Conservation (phyloP, 306 rosid genomes). For the Neltuma alba region DNA sequence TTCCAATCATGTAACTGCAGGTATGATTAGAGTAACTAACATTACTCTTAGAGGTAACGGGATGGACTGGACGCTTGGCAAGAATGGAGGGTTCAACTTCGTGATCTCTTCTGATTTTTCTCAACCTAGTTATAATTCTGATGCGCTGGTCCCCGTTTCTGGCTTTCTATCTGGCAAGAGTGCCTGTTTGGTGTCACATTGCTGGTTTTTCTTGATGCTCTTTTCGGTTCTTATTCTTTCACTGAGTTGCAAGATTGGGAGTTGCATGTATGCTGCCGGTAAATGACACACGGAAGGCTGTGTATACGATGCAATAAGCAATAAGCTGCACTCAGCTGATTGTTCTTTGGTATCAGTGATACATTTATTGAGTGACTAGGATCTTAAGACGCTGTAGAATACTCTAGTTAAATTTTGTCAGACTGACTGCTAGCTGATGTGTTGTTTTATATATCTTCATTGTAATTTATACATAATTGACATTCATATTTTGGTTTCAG, state of each 20-base stretch:
- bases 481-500: constrained; percentile 9
- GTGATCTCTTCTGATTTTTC: constrained; percentile 49
- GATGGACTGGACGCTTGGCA: constrained; percentile 59
- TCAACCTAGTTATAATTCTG: constrained; percentile 38
- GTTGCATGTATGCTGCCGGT: constrained; percentile 57
- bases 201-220: constrained; percentile 67
- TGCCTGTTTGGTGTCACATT: constrained; percentile 56
- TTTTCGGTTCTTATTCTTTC: constrained; percentile 73
- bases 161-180: constrained; percentile 59
- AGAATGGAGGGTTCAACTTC: constrained; percentile 60
- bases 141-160: constrained; percentile 43
- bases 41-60: constrained; percentile 51
- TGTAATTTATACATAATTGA: constrained; percentile 26
- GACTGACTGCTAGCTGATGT: constrained; percentile 20
- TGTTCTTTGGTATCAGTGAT: constrained; percentile 21
- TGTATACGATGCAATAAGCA: constrained; percentile 20
- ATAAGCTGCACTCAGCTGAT: constrained; percentile 18
- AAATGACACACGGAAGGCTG: constrained; percentile 32
- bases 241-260: constrained; percentile 68
- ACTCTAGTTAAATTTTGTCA: constrained; percentile 34
- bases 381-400: constrained; percentile 33
- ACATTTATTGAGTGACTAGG: constrained; percentile 28
- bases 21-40: constrained; percentile 76
- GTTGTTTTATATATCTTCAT: background rate
- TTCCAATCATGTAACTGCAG: constrained; percentile 78